phyloP scores from a whole-genome alignment of 2,329 filamentous ascomycete genomes.

The Coniochaeta sp. region DNA sequence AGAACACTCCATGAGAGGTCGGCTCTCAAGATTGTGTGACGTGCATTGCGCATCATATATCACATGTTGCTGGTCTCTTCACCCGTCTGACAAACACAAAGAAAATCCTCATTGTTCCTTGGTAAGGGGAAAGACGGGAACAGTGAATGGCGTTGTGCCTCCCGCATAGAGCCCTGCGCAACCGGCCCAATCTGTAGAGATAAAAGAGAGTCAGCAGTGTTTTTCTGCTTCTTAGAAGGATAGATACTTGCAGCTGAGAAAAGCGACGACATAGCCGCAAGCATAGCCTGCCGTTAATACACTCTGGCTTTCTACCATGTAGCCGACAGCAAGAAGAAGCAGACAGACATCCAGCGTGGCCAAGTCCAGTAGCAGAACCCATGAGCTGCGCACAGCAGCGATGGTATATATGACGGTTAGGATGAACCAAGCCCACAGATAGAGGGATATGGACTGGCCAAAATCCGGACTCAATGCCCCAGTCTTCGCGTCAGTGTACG shows the following conservation, averaged over 20 bases:
- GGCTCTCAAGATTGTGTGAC: too few relatives aligned
- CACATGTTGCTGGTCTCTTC: neutral
- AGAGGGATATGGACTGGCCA: neutral
- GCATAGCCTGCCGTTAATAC: neutral
- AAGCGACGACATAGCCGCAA: neutral
- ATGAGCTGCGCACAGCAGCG: neutral
- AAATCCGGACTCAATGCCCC: conserved; percentile 1
- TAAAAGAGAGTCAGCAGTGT: neutral
- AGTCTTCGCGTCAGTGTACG: neutral
- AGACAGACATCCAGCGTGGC: neutral
- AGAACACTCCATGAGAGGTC: too few relatives aligned
- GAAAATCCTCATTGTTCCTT: neutral
- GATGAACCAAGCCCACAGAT: conserved; percentile 1
- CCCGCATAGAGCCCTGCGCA: conserved; percentile 1
- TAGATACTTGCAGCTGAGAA: conserved; percentile 1
- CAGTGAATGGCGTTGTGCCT: neutral
- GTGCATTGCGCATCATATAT: neutral
- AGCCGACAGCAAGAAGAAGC: conserved; percentile 1
- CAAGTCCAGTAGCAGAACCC: neutral
- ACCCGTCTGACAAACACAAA: too few relatives aligned
- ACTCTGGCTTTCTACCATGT: neutral
- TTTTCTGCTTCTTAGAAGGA: neutral
- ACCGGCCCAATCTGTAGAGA: neutral
- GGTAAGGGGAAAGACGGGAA: neutral
- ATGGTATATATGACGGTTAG: neutral